Base-by-base conservation (phyloP, 2,329 filamentous ascomycete species). In the Monilinia aucupariae region DNA sequence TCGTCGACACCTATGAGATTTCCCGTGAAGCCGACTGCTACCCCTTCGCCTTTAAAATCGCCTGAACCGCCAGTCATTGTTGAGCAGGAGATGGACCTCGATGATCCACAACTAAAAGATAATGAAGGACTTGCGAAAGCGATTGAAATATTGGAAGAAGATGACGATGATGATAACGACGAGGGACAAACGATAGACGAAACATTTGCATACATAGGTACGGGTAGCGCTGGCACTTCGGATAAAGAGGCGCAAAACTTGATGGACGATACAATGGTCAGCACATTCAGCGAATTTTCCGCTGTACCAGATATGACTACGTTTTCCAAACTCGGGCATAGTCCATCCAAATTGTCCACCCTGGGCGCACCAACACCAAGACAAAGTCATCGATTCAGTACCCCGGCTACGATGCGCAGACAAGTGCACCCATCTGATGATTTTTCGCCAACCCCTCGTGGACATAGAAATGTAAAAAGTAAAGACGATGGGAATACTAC, bases 251-350 rank as follows among this genome's bases (percentile, higher is more conserved):
- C 34, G 22, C 47, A 32, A 20, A 60, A 47, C 25, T 72, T 71
- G 41, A 76, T 78, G 45, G 71, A 73, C 41, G 74, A 76, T 56
- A 74, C 72, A 32, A 74, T 74, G 66, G 65, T 70, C 52, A 73
- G 71, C 67, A 71, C 73, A 30, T 74, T 96, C 74, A 96, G 91
- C 78, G 86, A 83, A 15, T 97, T 97, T 76, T 97, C 93, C 1
- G 91, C 91, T 10, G 85, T 96, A 61, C 91, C 91, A 7, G 91
- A 93, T 70, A 85, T 94, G 85, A 94, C 91, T 25, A 86, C 87
- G 71, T 91, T 96, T 71, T 87, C 90, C 10, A 86, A 86, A 67
- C 77, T 94, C 61, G 85, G 87, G 62, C 84, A 88, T 66, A 88
- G 82, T 49, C 85, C 86, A 17, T 78, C 79, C 30, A 87, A 84